Base-by-base conservation (phyloP, 108 stramenopile species). In the Phaeodactylum tricornutum region DNA sequence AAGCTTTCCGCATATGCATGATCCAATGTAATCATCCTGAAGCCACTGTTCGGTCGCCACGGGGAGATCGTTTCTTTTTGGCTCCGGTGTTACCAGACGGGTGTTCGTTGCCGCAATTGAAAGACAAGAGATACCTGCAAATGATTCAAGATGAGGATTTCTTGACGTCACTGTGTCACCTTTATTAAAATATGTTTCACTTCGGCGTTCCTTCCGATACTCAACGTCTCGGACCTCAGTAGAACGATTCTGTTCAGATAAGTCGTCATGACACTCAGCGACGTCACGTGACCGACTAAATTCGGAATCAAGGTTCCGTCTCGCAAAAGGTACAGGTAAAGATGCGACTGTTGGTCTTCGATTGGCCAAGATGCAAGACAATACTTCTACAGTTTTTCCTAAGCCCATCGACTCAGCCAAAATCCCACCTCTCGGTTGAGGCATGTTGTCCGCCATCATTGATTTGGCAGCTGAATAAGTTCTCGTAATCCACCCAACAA, bases 361-460 rank as follows among this genome's bases (percentile, higher is more conserved):
- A 62, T 75, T 55, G 3, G 74, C 67, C 40, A 82, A 35, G 40
- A 82, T 78, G 47, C 70, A 72, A 15, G 76, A 67, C 4, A 82
- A 45, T 0, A 78, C 74, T 37, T 74, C 72, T 20, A 79, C 66
- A 17, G 72, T 74, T 50, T 79, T 79, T 0, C 78, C 78, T 23
- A 74, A 37, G 28, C 79, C 74, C 84, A 85, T 85, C 32, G 45
- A 48, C 38, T 85, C 84, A 4, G 77, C 77, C 36, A 85, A 55
- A 30, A 81, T 75, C 0, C 84, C 84, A 23, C 76, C 80, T 25
- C 16, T 52, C 0, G 29, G 9, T 49, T 31, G 34, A 39, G 29
- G 44, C 9, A 43, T 38, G 16, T 45, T 12, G 20, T 15, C 21
- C 14, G 28, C 23, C 22, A 1, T 29, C 41, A 35, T 49, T 17